phyloP scores from a whole-genome alignment of 345 rosid genomes.

The Murraya paniculata region DNA sequence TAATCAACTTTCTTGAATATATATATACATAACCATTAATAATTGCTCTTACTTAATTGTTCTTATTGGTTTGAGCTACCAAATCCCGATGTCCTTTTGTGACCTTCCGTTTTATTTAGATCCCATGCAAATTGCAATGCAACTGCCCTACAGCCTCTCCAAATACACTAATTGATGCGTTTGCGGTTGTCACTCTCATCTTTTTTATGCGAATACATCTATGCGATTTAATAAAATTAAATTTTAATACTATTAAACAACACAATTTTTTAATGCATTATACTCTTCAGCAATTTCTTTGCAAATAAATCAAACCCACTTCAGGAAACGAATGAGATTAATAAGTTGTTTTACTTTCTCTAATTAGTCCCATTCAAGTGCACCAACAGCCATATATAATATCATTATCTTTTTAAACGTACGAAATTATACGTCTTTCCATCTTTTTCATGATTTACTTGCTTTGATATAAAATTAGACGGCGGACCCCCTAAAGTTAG shows the following conservation, averaged over 20 bases:
- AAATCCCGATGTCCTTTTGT: constrained; percentile 31
- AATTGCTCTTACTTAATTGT: neutral
- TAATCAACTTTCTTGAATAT: neutral
- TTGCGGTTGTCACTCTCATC: rapidly evolving
- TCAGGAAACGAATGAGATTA: neutral
- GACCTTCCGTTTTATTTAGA: constrained; percentile 12
- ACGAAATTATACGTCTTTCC: too few relatives aligned
- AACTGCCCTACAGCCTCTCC: constrained; percentile 13
- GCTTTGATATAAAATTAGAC: neutral
- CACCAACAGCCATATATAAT: too few relatives aligned
- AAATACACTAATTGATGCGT: neutral
- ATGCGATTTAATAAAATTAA: too few relatives aligned
- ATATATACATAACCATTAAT: neutral
- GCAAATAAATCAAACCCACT: constrained; percentile 20
- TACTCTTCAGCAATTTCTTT: neutral
- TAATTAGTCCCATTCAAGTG: too few relatives aligned
- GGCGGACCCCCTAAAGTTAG: neutral
- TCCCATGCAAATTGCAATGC: constrained; percentile 7
- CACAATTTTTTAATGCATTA: too few relatives aligned
- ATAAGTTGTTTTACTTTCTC: neutral
- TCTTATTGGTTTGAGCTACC: constrained; percentile 30
- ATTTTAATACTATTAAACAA: neutral
- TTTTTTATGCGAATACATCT: too few relatives aligned
- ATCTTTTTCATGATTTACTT: neutral
- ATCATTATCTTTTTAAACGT: too few relatives aligned